A percentile compares a stretch with the other conserved stretches of the same genome.
Evolutionary conservation across 768 basidiomycete genomes (phyloP).

Genomic region (Psilocybe sp.): DNA sequence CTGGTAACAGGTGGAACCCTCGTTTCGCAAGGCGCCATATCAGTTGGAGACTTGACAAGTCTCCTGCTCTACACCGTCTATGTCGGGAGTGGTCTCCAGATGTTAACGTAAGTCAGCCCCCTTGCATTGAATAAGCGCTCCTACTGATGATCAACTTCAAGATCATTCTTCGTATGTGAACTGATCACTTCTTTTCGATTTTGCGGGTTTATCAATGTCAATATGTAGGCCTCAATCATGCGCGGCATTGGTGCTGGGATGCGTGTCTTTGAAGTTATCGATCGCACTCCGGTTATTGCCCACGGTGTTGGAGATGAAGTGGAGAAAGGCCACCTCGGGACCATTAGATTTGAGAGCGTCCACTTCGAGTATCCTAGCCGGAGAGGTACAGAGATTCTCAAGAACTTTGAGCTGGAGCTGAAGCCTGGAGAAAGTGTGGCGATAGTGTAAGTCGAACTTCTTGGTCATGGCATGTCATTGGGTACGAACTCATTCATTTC

Average conservation of each 20-base stretch:
- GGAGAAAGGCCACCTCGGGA: conserved; percentile 54
- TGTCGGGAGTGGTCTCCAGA: conserved; percentile 76
- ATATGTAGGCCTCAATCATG: conserved; percentile 85
- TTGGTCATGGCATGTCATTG: neutral
- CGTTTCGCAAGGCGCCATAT: conserved; percentile 83
- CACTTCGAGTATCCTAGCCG: conserved; percentile 90
- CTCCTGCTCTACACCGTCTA: conserved; percentile 89
- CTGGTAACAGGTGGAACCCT: conserved; percentile 73
- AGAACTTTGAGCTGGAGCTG: conserved; percentile 79
- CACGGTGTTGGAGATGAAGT: conserved; percentile 60
- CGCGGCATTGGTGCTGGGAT: conserved; percentile 91
- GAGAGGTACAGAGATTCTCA: conserved; percentile 74
- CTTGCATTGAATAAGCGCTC: neutral
- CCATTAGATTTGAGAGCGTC: conserved; percentile 79
- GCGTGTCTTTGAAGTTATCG: conserved; percentile 92
- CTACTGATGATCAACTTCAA: conserved; percentile 16
- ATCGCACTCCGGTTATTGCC: conserved; percentile 72
- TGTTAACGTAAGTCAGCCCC: conserved; percentile 59
- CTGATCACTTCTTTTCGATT: conserved; percentile 5
- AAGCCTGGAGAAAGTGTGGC: conserved; percentile 85
- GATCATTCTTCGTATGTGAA: conserved; percentile 48
- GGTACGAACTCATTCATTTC: neutral
- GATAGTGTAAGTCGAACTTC: conserved; percentile 68
- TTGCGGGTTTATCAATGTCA: neutral
- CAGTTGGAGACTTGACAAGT: conserved; percentile 89